Percentiles rank a stretch among this genome's conserved stretches.
Evolutionary conservation across 1,284 basidiomycete species (phyloP).

Genomic region (Ustilago sp.): DNA sequence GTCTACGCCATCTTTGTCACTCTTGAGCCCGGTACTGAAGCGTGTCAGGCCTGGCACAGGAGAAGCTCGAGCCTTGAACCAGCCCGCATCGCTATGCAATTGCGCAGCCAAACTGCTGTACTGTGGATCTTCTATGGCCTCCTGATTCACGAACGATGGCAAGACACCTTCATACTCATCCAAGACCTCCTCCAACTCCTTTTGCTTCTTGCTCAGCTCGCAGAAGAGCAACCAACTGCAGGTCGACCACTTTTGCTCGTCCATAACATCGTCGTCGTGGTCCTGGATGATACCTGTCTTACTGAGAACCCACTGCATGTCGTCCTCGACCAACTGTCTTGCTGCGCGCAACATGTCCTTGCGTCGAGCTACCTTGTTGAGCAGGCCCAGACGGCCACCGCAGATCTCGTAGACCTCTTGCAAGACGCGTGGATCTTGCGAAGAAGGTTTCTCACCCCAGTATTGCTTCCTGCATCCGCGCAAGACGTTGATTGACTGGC

Average conservation of each 20-base stretch:
- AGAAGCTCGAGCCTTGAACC: constrained; percentile 41
- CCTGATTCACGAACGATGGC: constrained; percentile 38
- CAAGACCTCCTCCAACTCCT: constrained; percentile 55
- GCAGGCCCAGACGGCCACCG: constrained; percentile 58
- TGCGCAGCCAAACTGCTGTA: constrained; percentile 51
- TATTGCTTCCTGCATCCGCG: constrained; percentile 59
- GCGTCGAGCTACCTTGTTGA: constrained; percentile 60
- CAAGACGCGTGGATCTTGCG: constrained; percentile 40
- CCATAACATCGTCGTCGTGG: constrained; percentile 67
- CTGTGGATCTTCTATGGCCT: constrained; percentile 33
- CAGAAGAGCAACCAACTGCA: constrained; percentile 65
- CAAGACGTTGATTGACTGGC: constrained; percentile 59
- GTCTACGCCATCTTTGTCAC: neutral
- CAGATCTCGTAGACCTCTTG: constrained; percentile 63
- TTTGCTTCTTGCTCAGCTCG: constrained; percentile 58
- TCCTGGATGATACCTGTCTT: constrained; percentile 67
- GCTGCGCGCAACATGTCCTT: constrained; percentile 57
- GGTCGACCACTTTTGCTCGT: constrained; percentile 67
- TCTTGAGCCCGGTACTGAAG: constrained; percentile 16
- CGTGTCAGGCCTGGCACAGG: constrained; percentile 45
- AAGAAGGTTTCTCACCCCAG: constrained; percentile 54
- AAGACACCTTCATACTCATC: constrained; percentile 34
- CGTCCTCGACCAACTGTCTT: constrained; percentile 62
- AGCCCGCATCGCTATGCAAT: constrained; percentile 44
- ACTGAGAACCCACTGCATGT: constrained; percentile 64